Evolutionary conservation across 148 eudicot species (phyloP).

Genomic region (Arctostaphylos glauca): DNA sequence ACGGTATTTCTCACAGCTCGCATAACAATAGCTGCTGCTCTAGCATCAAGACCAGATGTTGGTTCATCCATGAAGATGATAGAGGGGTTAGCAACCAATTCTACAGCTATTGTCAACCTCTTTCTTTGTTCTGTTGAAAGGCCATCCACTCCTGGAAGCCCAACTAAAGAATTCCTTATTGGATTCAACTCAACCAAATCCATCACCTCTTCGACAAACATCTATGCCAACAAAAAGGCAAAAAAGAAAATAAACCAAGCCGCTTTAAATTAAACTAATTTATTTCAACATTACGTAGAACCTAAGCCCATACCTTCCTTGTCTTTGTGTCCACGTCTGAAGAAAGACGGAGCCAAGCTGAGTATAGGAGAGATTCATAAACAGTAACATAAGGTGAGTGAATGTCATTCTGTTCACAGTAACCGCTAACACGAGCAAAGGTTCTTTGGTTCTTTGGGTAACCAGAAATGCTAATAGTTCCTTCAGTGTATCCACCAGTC

Average conservation of each 20-base stretch:
- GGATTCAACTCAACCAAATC: constrained; percentile 62
- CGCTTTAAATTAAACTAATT: neutral
- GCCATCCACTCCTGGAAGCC: constrained; percentile 66
- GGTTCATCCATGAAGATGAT: constrained; percentile 92
- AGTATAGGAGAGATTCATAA: constrained; percentile 64
- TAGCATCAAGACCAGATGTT: constrained; percentile 88
- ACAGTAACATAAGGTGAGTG: constrained; percentile 76
- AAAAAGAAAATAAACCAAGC: neutral
- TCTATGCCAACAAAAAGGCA: constrained; percentile 23
- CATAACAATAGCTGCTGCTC: constrained; percentile 92
- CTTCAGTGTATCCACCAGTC: constrained; percentile 65
- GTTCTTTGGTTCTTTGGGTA: constrained; percentile 66
- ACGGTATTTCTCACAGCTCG: constrained; percentile 73
- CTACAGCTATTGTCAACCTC: constrained; percentile 70
- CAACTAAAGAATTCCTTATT: constrained; percentile 51
- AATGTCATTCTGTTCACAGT: constrained; percentile 72
- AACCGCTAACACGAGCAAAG: constrained; percentile 69
- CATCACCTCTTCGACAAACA: constrained; percentile 64
- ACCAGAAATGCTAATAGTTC: constrained; percentile 52
- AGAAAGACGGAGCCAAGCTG: constrained; percentile 77
- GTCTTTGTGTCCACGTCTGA: constrained; percentile 39
- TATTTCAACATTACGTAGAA: neutral
- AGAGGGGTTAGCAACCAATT: constrained; percentile 74
- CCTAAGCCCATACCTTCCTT: constrained; percentile 33
- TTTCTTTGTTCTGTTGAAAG: constrained; percentile 74